phyloP scores from a whole-genome alignment of 345 rosid genomes.

The Camelina laxa region DNA sequence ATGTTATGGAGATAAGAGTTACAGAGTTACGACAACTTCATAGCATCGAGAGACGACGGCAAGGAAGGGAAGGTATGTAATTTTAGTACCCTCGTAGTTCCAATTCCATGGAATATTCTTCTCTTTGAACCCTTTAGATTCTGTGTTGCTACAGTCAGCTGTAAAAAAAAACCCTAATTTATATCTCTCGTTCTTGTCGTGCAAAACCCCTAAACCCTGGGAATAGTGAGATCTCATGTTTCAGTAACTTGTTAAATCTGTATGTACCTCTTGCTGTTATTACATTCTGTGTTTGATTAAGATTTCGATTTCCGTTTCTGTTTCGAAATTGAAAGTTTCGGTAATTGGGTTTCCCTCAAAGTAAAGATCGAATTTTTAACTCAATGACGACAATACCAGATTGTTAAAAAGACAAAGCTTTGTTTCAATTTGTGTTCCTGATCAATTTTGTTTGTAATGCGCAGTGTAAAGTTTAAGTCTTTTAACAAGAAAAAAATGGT shows the following conservation, averaged over 20 bases:
- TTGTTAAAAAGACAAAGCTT: not conserved
- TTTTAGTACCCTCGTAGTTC: not conserved
- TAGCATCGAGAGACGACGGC: slow-evolving; percentile 14
- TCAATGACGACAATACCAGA: not conserved
- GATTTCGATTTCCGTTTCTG: not conserved
- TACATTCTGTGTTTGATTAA: not conserved
- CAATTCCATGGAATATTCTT: slow-evolving; percentile 28
- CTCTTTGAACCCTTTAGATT: not conserved
- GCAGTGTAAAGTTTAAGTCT: slow-evolving; percentile 33
- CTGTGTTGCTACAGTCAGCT: slow-evolving; percentile 8
- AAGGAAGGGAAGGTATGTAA: slow-evolving; percentile 32
- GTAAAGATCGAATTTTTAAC: slow-evolving; percentile 13
- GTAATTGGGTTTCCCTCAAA: not conserved
- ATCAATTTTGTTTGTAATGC: slow-evolving; percentile 2
- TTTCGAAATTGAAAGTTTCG: not conserved
- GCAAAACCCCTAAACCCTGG: slow-evolving; percentile 45
- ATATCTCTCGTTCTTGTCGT: not conserved
- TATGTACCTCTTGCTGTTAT: not conserved
- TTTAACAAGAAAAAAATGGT: slow-evolving; percentile 61
- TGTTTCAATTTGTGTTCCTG: not conserved
- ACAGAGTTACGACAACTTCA: slow-evolving; percentile 19
- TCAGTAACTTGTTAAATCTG: slow-evolving; percentile 19
- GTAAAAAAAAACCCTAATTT: slow-evolving; percentile 13
- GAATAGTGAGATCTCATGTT: slow-evolving; percentile 11
- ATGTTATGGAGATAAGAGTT: slow-evolving; percentile 24